Conservation (phyloP, 306 rosid genomes). For the Quercus aquifolioides region DNA sequence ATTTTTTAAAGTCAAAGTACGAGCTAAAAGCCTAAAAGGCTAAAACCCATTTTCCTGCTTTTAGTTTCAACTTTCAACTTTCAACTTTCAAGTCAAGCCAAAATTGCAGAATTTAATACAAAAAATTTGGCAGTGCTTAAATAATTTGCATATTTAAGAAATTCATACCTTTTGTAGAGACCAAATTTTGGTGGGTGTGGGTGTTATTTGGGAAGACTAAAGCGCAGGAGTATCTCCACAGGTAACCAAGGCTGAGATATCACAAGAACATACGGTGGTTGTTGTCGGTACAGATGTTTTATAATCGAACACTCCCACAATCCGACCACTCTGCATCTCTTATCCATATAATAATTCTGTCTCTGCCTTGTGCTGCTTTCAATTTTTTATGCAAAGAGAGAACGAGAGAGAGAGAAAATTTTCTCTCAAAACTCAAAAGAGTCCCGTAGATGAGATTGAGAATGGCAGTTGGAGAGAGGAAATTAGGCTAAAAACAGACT, state of each 20-base stretch:
- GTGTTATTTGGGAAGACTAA: conserved; percentile 24
- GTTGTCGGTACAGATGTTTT: conserved; percentile 13
- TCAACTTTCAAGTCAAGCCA: too few species aligned
- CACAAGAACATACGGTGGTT: conserved; percentile 1
- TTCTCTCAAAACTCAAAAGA: neutral
- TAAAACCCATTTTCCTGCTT: too few species aligned
- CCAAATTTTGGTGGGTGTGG: neutral
- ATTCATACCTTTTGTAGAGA: neutral
- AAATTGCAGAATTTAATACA: too few species aligned
- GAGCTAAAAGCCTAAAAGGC: too few species aligned
- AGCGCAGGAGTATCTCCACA: neutral
- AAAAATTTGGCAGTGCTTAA: too few species aligned
- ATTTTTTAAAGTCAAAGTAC: too few species aligned
- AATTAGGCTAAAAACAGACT: neutral
- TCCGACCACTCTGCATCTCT: conserved; percentile 23
- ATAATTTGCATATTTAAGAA: too few species aligned
- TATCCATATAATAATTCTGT: conserved; percentile 42
- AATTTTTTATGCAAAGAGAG: too few species aligned
- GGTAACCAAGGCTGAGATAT: conserved; percentile 34
- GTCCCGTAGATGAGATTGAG: too few species aligned
- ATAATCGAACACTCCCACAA: conserved; percentile 22
- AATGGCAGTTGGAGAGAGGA: too few species aligned
- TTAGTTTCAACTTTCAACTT: too few species aligned
- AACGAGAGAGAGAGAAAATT: neutral
- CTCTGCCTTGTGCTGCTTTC: too few species aligned